Evolutionary conservation across 2,329 filamentous ascomycete species (phyloP).

Genomic region (Sarocladiaceae sp.): DNA sequence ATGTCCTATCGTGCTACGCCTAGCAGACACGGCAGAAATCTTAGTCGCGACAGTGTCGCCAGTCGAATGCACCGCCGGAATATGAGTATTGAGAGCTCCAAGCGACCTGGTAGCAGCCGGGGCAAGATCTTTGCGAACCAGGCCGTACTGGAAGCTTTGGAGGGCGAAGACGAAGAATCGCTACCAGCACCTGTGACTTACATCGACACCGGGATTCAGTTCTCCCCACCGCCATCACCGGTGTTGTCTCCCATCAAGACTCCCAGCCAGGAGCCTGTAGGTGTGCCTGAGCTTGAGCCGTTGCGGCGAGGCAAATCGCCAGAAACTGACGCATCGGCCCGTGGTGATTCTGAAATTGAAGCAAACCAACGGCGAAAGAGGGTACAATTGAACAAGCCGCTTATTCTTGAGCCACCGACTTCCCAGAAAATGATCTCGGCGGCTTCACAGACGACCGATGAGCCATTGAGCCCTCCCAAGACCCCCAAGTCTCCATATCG

Average conservation of each 20-base stretch:
- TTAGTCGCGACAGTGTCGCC: conserved; percentile 52
- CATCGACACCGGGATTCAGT: conserved; percentile 73
- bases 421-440: conserved; percentile 55
- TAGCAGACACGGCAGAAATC: conserved; percentile 42
- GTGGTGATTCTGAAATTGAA: conserved; percentile 55
- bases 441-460: conserved; percentile 55
- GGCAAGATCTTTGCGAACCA: conserved; percentile 48
- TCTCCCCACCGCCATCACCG: conserved; percentile 75
- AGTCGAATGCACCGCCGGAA: conserved; percentile 45
- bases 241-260: conserved; percentile 35
- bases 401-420: conserved; percentile 39
- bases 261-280: conserved; percentile 34
- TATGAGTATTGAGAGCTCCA: conserved; percentile 52
- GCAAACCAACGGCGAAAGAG: conserved; percentile 70
- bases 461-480: conserved; percentile 57
- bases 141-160: conserved; percentile 48
- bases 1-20: conserved; percentile 39
- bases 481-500: conserved; percentile 50
- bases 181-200: conserved; percentile 38
- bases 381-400: conserved; percentile 47
- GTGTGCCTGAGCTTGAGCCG: no score
- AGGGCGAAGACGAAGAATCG: conserved; percentile 41
- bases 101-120: conserved; percentile 47
- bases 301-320: conserved; percentile 24
- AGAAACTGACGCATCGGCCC: conserved; percentile 36